Conservation (phyloP, 495 filamentous ascomycete genomes). For the Aspergillus homomorphus region DNA sequence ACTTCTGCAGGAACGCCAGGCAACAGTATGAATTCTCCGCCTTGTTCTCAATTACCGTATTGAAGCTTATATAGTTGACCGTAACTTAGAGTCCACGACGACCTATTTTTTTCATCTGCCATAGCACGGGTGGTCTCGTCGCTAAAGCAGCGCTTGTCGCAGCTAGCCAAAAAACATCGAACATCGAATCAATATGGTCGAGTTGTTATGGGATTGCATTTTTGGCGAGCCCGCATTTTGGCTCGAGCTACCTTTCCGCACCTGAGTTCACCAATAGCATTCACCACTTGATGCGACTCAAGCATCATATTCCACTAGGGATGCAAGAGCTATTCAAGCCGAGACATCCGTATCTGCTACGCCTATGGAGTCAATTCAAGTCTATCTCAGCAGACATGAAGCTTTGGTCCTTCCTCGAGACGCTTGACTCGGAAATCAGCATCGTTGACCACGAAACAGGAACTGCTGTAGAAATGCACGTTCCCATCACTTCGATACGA, state of each 20-base stretch:
- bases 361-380: slow-evolving; percentile 55
- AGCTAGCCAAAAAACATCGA: slow-evolving; percentile 40
- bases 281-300: slow-evolving; percentile 51
- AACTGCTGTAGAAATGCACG: slow-evolving; percentile 40
- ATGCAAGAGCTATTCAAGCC: slow-evolving; percentile 50
- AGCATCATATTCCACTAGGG: slow-evolving; percentile 47
- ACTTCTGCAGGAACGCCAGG: slow-evolving; percentile 36
- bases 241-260: slow-evolving; percentile 63
- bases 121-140: slow-evolving; percentile 63
- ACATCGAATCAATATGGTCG: slow-evolving; percentile 42
- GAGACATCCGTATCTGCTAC: slow-evolving; percentile 44
- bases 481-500: slow-evolving; percentile 60
- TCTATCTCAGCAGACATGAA: slow-evolving; percentile 59
- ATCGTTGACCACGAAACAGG: slow-evolving; percentile 35
- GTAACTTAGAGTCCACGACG: slow-evolving; percentile 29
- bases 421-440: slow-evolving; percentile 55
- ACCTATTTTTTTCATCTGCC: slow-evolving; percentile 62
- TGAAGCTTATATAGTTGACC: background rate
- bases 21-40: slow-evolving; percentile 16
- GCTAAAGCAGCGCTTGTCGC: slow-evolving; percentile 55
- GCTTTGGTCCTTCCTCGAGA: slow-evolving; percentile 67
- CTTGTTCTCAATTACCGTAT: background rate
- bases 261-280: slow-evolving; percentile 54
- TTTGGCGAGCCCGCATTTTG: slow-evolving; percentile 58
- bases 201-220: slow-evolving; percentile 63